Evolutionary conservation across 805 yeast genomes (phyloP).

Genomic region (Barnettozyma botsteinii): DNA sequence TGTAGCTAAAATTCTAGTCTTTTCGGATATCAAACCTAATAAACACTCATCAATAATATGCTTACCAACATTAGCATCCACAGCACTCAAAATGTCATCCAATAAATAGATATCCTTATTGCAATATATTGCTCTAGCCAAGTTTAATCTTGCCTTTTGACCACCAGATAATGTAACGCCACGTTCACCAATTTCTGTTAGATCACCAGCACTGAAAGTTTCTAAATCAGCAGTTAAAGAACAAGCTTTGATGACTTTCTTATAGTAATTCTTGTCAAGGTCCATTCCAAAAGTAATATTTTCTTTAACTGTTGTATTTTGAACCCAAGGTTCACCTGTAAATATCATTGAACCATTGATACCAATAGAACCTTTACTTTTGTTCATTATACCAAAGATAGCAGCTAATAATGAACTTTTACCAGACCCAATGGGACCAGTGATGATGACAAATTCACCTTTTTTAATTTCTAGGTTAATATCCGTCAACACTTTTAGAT

Average conservation of each 20-base stretch:
- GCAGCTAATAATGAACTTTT: slow-evolving; percentile 68
- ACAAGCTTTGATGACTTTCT: slow-evolving; percentile 54
- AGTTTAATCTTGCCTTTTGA: slow-evolving; percentile 56
- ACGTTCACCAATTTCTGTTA: slow-evolving; percentile 76
- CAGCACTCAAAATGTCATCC: slow-evolving; percentile 67
- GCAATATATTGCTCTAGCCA: slow-evolving; percentile 67
- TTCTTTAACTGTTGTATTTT: slow-evolving; percentile 68
- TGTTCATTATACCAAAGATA: slow-evolving; percentile 65
- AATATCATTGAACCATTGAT: slow-evolving; percentile 46
- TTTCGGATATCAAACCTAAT: slow-evolving; percentile 43
- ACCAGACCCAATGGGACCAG: slow-evolving; percentile 82
- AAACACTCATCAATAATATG: slow-evolving; percentile 65
- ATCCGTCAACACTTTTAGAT: slow-evolving; percentile 27
- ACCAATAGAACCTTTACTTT: slow-evolving; percentile 37
- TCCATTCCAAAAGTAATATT: slow-evolving; percentile 64
- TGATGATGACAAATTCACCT: slow-evolving; percentile 68
- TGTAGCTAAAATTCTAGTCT: slow-evolving; percentile 73
- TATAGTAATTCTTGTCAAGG: slow-evolving; percentile 45
- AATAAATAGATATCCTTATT: slow-evolving; percentile 51
- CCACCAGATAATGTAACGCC: slow-evolving; percentile 81
- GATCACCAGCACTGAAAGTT: slow-evolving; percentile 64
- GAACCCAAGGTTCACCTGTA: slow-evolving; percentile 74
- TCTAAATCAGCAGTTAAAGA: slow-evolving; percentile 57
- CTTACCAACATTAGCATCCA: slow-evolving; percentile 73
- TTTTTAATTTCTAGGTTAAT: slow-evolving; percentile 47